Evolutionary conservation across 2,329 filamentous ascomycete genomes (phyloP), one percentile per base, ranked within the genome.

Genomic region (Ophiocordyceps robertsii): DNA sequence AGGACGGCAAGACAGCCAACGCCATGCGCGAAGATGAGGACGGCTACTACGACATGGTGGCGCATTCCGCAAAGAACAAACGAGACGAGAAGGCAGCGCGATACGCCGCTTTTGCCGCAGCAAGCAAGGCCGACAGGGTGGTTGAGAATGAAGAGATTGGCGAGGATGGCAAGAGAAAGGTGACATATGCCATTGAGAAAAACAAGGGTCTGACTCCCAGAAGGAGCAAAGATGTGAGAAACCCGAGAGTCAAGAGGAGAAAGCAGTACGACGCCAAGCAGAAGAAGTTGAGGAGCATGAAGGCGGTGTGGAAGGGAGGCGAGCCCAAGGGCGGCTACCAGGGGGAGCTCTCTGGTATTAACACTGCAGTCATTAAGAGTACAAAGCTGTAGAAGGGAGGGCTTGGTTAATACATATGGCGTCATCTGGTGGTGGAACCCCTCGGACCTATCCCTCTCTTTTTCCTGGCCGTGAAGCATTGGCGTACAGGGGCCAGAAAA

Each of bases 231-330:
- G 89, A 94, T 53, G 83, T 88, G 45, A 73, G 90, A 49, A 98
- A 98, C 67, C 89, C 92, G 31, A 74, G 92, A 61, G 90, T 96
- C 50, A 98, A 96, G 82, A 96, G 95, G 82, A 80, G 87, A 65
- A 87, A 87, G 78, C 88, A 87, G 77, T 98, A 79, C 62, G 88
- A 93, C 59, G 83, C 88, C 63, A 95, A 94, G 75, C 84, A 90
- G 76, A 96, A 95, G 84, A 95, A 96, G 73, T 66, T 96, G 57
- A 79, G 77, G 55, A 90, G 83, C 58, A 85, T 89, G 69, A 86
- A 84, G 68, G 76, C 84, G 9, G 72, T 86, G 13, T 96, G 89
- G 68, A 86, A 88, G 64, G 86, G 86, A 51, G 84, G 86, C 47
- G 80, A 93, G 66, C 80, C 84, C 52, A 77, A 77, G 56, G 84